Conservation (phyloP, 2,329 filamentous ascomycete genomes). For the Neonectria sp. region DNA sequence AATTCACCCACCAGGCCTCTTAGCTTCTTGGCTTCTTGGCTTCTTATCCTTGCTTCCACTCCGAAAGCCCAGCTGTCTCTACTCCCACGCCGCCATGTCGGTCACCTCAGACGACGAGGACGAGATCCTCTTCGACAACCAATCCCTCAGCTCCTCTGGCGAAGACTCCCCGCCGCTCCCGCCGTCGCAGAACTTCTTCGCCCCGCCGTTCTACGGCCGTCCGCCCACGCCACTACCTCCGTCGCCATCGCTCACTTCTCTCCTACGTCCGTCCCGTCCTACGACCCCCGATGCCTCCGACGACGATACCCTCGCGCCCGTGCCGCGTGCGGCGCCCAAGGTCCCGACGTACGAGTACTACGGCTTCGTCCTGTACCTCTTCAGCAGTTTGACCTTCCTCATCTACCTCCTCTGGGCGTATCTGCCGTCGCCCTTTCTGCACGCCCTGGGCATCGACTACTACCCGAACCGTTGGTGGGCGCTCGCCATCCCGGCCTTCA, state of each 20-base stretch:
- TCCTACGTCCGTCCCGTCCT: slow-evolving; percentile 90
- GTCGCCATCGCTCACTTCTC: slow-evolving; percentile 91
- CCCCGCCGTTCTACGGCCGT: slow-evolving; percentile 95
- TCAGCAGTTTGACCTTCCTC: slow-evolving; percentile 85
- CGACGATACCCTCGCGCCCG: slow-evolving; percentile 86
- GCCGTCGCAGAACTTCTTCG: slow-evolving; percentile 70
- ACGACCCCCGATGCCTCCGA: slow-evolving; percentile 94
- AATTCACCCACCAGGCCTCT: slow-evolving; percentile 28
- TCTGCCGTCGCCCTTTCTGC: slow-evolving; percentile 90
- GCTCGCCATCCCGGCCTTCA: slow-evolving; percentile 89
- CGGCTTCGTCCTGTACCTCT: slow-evolving; percentile 96
- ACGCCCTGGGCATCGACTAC: slow-evolving; percentile 94
- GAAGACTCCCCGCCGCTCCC: slow-evolving; percentile 60
- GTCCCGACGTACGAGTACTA: slow-evolving; percentile 99
- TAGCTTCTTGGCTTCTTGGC: slow-evolving; percentile 7
- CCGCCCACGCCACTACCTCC: slow-evolving; percentile 96
- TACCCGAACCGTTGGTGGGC: slow-evolving; percentile 99
- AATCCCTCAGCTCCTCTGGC: slow-evolving; percentile 51
- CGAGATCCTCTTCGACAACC: slow-evolving; percentile 55
- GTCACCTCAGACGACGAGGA: slow-evolving; percentile 55
- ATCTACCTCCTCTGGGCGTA: slow-evolving; percentile 87
- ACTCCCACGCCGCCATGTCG: slow-evolving; percentile 46
- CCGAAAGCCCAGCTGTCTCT: neutral
- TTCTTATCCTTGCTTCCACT: neutral
- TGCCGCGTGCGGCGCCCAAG: slow-evolving; percentile 89